A percentile compares a stretch with the other conserved stretches of the same genome.
phyloP scores from a whole-genome alignment of 495 filamentous ascomycete species.

The Penicillium crystallinum region DNA sequence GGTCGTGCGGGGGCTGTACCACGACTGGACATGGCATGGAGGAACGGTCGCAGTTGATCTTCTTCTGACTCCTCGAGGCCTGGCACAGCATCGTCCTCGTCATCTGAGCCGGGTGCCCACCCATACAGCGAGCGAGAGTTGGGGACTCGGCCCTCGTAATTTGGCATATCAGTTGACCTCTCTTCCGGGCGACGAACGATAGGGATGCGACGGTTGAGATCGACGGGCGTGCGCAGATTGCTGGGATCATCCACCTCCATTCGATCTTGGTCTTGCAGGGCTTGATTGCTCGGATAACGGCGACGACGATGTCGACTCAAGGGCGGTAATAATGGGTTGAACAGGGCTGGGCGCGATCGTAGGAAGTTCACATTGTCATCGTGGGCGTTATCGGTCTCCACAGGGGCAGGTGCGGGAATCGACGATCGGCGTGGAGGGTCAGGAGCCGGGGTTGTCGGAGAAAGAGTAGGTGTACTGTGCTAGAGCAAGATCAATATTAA shows the following conservation, averaged over 20 bases:
- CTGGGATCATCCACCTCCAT: conserved; percentile 41
- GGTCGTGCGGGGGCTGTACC: conserved; percentile 22
- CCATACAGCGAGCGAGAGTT: conserved; percentile 51
- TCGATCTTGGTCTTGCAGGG: conserved; percentile 32
- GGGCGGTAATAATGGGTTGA: conserved; percentile 30
- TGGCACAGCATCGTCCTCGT: conserved; percentile 39
- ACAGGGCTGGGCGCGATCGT: conserved; percentile 38
- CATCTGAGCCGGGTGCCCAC: conserved; percentile 55
- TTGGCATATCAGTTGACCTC: conserved; percentile 23
- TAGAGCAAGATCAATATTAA: conserved; percentile 7
- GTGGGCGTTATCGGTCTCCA: conserved; percentile 49
- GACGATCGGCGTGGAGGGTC: conserved; percentile 31
- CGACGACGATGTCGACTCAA: conserved; percentile 35
- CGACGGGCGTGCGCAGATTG: conserved; percentile 28
- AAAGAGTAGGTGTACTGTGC: conserved; percentile 31
- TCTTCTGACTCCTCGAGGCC: conserved; percentile 26
- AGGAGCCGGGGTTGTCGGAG: conserved; percentile 24
- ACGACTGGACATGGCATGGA: conserved; percentile 25
- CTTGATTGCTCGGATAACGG: conserved; percentile 22
- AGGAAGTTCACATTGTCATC: conserved; percentile 58
- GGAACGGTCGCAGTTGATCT: conserved; percentile 30
- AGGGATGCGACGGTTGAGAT: conserved; percentile 42
- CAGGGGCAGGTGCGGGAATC: conserved; percentile 38
- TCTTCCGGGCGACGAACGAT: conserved; percentile 35
- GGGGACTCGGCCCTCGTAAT: conserved; percentile 47